A percentile compares a stretch with the other conserved stretches of the same genome.
phyloP scores from a whole-genome alignment of 1,284 basidiomycete genomes.

The Ustilago xerochloae region DNA sequence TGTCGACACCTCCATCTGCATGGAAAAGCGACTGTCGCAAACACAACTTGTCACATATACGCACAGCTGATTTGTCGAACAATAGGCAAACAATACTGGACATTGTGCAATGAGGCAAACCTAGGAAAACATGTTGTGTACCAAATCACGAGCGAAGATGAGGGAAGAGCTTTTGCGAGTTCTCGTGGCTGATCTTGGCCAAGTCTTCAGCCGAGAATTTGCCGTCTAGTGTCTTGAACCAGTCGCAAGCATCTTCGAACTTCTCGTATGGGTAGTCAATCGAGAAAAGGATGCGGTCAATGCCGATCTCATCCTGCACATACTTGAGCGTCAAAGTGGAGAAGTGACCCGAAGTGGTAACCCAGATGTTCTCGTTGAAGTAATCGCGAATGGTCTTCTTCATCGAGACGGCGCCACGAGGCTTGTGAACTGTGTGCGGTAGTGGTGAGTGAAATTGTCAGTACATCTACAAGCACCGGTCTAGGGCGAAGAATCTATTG shows the following conservation, averaged over 20 bases:
- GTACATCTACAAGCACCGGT: not conserved
- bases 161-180: constrained; percentile 46
- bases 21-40: constrained; percentile 22
- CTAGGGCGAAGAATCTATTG: not conserved
- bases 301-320: constrained; percentile 56
- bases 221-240: constrained; percentile 57
- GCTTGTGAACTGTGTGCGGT: constrained; percentile 49
- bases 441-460: not conserved
- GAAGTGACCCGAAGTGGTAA: constrained; percentile 61
- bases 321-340: constrained; percentile 56
- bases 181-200: constrained; percentile 49
- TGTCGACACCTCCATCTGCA: constrained; percentile 32
- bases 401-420: constrained; percentile 50
- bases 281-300: constrained; percentile 67
- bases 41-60: not conserved
- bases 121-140: not conserved
- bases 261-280: constrained; percentile 68
- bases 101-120: too few relatives aligned
- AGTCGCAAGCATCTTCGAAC: constrained; percentile 65
- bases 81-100: not conserved
- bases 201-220: constrained; percentile 36
- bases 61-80: not conserved
- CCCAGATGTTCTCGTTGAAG: constrained; percentile 65
- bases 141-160: constrained; percentile 18
- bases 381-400: constrained; percentile 55